Evolutionary conservation across 2,329 filamentous ascomycete species (phyloP).

Genomic region (Sclerotinia borealis): DNA sequence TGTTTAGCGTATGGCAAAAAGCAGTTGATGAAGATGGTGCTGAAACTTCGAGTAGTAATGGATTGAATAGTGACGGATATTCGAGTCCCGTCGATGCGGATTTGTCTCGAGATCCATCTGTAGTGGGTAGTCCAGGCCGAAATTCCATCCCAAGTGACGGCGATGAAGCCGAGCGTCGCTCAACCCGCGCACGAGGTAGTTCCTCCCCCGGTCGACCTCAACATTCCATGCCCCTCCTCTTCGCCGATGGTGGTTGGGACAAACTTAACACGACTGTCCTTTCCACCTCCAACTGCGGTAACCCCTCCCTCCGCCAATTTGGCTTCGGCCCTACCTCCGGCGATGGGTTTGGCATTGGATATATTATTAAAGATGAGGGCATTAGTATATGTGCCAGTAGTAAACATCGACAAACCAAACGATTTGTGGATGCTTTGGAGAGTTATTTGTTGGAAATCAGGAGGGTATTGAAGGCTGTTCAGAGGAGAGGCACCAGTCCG

Average conservation of each 20-base stretch:
- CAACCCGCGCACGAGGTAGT: constrained; percentile 42
- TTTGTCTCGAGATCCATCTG: constrained; percentile 42
- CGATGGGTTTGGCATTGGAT: constrained; percentile 94
- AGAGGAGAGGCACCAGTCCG: constrained; percentile 45
- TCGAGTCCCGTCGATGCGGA: constrained; percentile 48
- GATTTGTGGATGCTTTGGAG: constrained; percentile 85
- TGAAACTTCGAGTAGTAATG: constrained; percentile 40
- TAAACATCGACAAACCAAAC: constrained; percentile 88
- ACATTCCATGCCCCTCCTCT: constrained; percentile 66
- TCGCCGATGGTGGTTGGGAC: constrained; percentile 87
- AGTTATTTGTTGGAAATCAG: constrained; percentile 87
- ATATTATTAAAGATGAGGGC: constrained; percentile 94
- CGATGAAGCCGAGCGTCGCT: constrained; percentile 13
- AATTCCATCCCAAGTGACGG: constrained; percentile 42
- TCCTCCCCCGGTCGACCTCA: constrained; percentile 44
- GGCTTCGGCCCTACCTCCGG: constrained; percentile 92
- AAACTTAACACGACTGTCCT: constrained; percentile 91
- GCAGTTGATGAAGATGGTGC: constrained; percentile 66
- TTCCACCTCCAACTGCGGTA: constrained; percentile 97
- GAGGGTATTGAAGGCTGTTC: constrained; percentile 69
- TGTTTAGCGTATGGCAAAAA: constrained; percentile 93
- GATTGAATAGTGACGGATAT: constrained; percentile 52
- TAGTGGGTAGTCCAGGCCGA: constrained; percentile 47
- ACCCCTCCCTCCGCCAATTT: constrained; percentile 89
- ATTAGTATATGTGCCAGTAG: constrained; percentile 88